Evolutionary conservation across 208 protist species (phyloP).

Genomic region (Blastocrithidia nonstop): DNA sequence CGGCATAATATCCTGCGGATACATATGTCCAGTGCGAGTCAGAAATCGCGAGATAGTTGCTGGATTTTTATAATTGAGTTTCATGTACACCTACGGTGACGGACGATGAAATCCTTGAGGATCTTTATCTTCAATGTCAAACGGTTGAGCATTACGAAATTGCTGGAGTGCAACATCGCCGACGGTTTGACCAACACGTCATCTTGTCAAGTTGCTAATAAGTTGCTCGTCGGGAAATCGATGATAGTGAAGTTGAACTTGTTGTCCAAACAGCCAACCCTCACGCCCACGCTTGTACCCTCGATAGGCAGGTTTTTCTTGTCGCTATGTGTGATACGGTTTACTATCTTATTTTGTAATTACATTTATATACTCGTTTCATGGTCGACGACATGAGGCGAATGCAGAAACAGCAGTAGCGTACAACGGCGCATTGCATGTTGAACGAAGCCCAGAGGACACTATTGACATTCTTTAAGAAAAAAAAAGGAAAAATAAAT

Average conservation of each 20-base stretch:
- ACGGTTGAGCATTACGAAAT: conserved; percentile 83
- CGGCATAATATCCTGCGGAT: conserved; percentile 73
- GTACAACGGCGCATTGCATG: conserved; percentile 42
- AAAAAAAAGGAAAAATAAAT: too few species aligned
- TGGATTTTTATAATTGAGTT: conserved; percentile 88
- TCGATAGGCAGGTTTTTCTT: conserved; percentile 71
- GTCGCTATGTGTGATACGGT: conserved; percentile 52
- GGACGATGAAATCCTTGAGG: conserved; percentile 64
- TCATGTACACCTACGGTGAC: conserved; percentile 81
- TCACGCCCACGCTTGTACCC: conserved; percentile 69
- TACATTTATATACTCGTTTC: conserved; percentile 62
- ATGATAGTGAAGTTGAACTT: conserved; percentile 83
- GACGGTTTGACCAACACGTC: conserved; percentile 72
- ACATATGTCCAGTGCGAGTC: conserved; percentile 79
- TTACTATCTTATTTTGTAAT: conserved; percentile 62
- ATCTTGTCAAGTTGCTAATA: conserved; percentile 70
- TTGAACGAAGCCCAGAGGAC: too few species aligned
- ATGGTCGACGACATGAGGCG: conserved; percentile 66
- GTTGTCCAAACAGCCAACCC: conserved; percentile 78
- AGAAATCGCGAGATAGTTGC: conserved; percentile 79
- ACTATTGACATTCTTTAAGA: too few species aligned
- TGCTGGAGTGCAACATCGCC: conserved; percentile 77
- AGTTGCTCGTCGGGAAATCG: conserved; percentile 80
- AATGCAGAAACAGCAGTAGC: conserved; percentile 60
- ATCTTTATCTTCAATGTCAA: conserved; percentile 75